phyloP scores from a whole-genome alignment of 495 filamentous ascomycete species.

The Penicillium pancosmium region DNA sequence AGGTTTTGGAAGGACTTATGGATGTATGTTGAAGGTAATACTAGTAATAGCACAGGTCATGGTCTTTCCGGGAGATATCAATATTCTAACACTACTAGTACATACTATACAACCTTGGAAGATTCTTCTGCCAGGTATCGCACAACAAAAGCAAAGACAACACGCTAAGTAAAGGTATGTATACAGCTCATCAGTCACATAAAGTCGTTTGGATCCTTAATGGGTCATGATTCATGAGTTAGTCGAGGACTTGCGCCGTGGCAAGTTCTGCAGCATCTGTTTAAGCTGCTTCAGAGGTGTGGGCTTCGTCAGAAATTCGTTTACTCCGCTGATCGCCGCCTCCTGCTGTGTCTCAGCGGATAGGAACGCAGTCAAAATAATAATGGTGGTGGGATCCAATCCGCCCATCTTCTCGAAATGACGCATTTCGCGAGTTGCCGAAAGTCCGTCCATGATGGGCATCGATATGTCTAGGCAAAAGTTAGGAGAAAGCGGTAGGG shows the following conservation, averaged over 20 bases:
- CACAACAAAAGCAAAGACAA: background rate
- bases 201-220: background rate
- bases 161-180: background rate
- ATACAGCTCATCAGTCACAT: background rate
- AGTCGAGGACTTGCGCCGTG: background rate
- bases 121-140: background rate
- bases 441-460: constrained; percentile 68
- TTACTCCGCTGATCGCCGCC: constrained; percentile 58
- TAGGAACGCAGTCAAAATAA: constrained; percentile 63
- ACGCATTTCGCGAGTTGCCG: constrained; percentile 59
- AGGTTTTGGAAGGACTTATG: too few relatives aligned
- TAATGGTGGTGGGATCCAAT: constrained; percentile 47
- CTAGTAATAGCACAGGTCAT: too few relatives aligned
- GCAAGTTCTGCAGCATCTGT: constrained; percentile 17
- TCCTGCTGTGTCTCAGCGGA: constrained; percentile 58
- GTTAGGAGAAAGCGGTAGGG: background rate
- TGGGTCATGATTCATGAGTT: background rate
- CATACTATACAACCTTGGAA: too few relatives aligned
- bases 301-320: constrained; percentile 67
- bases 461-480: constrained; percentile 58
- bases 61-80: too few relatives aligned
- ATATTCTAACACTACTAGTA: too few relatives aligned
- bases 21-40: too few relatives aligned
- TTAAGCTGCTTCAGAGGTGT: constrained; percentile 40
- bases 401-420: constrained; percentile 44